Percentiles rank a stretch among this genome's conserved stretches.
These are phyloP conservation scores for Chaetomium sp. DNA, from an alignment of 2,329 filamentous ascomycete species.

Conservation along the genomic window DNA sequence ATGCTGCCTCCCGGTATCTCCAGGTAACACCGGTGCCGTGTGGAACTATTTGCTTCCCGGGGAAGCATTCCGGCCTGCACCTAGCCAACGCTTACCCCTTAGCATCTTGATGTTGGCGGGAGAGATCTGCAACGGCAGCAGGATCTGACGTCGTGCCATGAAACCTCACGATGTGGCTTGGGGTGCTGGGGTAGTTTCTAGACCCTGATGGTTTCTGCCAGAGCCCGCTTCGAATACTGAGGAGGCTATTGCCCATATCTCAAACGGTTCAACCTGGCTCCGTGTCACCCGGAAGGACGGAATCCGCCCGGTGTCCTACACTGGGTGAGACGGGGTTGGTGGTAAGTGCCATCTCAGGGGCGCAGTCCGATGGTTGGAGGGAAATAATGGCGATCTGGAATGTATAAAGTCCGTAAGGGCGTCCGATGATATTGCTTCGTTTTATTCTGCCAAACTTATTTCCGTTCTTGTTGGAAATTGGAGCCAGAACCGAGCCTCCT, in stretches of 20 bases:
- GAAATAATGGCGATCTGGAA: not conserved
- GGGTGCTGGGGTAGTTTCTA: not conserved
- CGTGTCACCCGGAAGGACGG: not conserved
- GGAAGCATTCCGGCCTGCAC: not conserved
- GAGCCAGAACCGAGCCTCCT: too few relatives aligned
- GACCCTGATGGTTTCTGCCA: not conserved
- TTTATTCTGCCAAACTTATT: not conserved
- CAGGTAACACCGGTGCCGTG: conserved; percentile 3
- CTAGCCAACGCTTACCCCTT: not conserved
- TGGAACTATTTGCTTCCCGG: not conserved
- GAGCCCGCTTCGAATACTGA: too few relatives aligned
- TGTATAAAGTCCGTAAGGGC: not conserved
- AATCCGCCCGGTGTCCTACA: not conserved
- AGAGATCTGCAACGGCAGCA: conserved; percentile 19
- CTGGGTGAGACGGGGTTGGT: not conserved
- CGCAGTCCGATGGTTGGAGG: too few relatives aligned
- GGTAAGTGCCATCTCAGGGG: too few relatives aligned
- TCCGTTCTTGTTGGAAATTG: not conserved
- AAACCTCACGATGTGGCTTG: not conserved
- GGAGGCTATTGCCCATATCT: too few relatives aligned
- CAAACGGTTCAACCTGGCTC: not conserved
- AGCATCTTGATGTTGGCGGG: not conserved
- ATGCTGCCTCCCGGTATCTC: conserved; percentile 1
- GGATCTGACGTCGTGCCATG: conserved; percentile 23
- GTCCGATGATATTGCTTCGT: not conserved